A percentile compares a stretch with the other conserved stretches of the same genome.
Evolutionary conservation across 2,329 filamentous ascomycete species (phyloP).

Genomic region (Penicillium fuscoglaucum): DNA sequence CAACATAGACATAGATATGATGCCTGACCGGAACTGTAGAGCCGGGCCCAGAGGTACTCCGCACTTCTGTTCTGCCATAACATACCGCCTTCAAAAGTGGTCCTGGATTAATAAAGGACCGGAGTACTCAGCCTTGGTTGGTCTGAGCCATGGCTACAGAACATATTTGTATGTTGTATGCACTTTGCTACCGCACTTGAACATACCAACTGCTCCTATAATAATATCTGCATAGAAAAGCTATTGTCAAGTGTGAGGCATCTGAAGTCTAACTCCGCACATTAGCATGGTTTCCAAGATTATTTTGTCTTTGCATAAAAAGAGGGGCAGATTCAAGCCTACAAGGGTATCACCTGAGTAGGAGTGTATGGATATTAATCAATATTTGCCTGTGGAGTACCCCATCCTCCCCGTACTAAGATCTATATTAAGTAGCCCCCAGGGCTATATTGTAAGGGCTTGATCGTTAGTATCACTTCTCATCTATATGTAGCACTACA

Average conservation of each 20-base stretch:
- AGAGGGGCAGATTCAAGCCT: background rate
- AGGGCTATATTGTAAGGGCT: background rate
- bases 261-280: background rate
- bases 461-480: no score
- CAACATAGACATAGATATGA: constrained; percentile 2
- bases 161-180: background rate
- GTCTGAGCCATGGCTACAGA: background rate
- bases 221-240: background rate
- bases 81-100: background rate
- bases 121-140: background rate
- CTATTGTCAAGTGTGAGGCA: background rate
- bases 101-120: background rate
- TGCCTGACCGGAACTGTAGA: constrained; percentile 5
- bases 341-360: background rate
- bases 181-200: background rate
- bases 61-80: background rate
- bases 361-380: background rate
- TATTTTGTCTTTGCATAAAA: background rate
- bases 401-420: background rate
- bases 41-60: constrained; percentile 5
- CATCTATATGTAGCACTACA: background rate
- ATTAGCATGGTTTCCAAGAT: background rate
- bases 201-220: background rate
- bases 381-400: background rate
- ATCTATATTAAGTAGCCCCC: background rate